A percentile compares a stretch with the other conserved stretches of the same genome.
Conservation (phyloP, 257 asterid species). For the Dorcoceras hygrometricum region DNA sequence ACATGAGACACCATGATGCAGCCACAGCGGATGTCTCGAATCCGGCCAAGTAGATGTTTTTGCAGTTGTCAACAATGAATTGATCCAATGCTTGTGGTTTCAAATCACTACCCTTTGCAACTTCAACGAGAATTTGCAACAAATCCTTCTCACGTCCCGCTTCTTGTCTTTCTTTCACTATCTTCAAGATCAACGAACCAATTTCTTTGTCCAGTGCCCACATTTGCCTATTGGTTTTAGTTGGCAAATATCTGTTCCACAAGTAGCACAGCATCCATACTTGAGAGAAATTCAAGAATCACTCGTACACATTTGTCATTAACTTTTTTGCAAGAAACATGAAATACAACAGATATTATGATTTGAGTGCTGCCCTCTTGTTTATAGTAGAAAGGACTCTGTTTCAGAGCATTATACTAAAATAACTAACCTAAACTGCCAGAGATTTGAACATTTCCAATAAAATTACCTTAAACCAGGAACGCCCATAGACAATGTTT, state of each 20-base stretch:
- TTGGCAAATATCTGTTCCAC: constrained; percentile 43
- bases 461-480: constrained; percentile 41
- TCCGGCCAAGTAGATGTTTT: constrained; percentile 47
- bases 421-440: no score
- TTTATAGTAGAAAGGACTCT: no score
- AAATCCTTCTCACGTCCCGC: constrained; percentile 41
- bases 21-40: constrained; percentile 45
- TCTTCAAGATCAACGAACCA: constrained; percentile 31
- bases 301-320: neutral
- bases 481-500: constrained; percentile 29
- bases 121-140: constrained; percentile 36
- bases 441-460: no score
- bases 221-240: constrained; percentile 39
- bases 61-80: constrained; percentile 53
- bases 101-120: constrained; percentile 28
- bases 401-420: no score
- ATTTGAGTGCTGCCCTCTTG: neutral
- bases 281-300: neutral
- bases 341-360: neutral
- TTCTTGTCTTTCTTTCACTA: constrained; percentile 35
- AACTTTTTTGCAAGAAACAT: neutral
- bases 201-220: constrained; percentile 54
- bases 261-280: neutral
- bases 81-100: constrained; percentile 25
- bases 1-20: constrained; percentile 50